phyloP scores from a whole-genome alignment of 2,329 filamentous ascomycete genomes.

The Fusarium globosum region DNA sequence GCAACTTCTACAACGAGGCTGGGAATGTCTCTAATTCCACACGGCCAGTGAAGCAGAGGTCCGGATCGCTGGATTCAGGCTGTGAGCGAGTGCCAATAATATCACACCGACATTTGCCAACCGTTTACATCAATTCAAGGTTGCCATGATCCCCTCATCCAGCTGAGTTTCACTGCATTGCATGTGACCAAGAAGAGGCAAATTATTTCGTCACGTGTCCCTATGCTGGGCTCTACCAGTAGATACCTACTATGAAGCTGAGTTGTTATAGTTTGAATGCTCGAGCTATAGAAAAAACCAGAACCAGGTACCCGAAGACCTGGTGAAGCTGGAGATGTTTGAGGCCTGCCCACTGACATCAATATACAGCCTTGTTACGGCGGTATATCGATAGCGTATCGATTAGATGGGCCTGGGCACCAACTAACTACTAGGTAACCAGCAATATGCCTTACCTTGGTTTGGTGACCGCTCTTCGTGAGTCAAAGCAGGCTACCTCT shows the following conservation, averaged over 20 bases:
- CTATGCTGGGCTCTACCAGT: background rate
- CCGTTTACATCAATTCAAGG: slow-evolving; percentile 30
- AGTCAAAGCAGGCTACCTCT: slow-evolving; percentile 30
- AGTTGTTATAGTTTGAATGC: background rate
- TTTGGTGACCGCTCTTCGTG: slow-evolving; percentile 28
- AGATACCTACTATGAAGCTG: background rate
- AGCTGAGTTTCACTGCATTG: slow-evolving; percentile 21
- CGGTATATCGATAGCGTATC: slow-evolving; percentile 31
- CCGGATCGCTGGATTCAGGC: slow-evolving; percentile 32
- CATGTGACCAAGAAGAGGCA: slow-evolving; percentile 32
- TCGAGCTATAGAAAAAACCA: background rate
- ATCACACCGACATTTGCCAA: slow-evolving; percentile 45
- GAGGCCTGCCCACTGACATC: slow-evolving; percentile 16
- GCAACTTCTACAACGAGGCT: slow-evolving; percentile 30
- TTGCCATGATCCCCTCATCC: background rate
- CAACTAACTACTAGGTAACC: background rate
- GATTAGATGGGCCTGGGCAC: background rate
- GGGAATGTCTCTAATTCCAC: slow-evolving; percentile 26
- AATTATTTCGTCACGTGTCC: slow-evolving; percentile 32
- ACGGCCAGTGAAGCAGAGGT: slow-evolving; percentile 22
- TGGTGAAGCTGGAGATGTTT: slow-evolving; percentile 2
- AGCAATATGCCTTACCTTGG: background rate
- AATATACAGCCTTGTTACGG: slow-evolving; percentile 10
- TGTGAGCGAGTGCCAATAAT: slow-evolving; percentile 25
- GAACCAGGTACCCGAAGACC: background rate